Percentiles rank a stretch among this genome's conserved stretches.
Evolutionary conservation across 1,284 basidiomycete species (phyloP).

Genomic region (Afroboletus lepidellus): DNA sequence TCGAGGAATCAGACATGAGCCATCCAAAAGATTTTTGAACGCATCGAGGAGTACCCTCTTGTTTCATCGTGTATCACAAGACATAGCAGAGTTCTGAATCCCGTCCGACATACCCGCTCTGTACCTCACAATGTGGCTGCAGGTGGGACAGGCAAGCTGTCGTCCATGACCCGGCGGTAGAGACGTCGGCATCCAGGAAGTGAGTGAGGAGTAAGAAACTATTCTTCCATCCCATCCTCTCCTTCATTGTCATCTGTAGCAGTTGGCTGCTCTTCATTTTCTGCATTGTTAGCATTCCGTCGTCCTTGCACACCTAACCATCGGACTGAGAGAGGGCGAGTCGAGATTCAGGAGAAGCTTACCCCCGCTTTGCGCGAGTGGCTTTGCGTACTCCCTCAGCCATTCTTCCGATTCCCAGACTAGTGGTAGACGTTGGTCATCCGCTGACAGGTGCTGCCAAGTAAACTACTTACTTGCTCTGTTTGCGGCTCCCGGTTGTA

Average conservation of each 20-base stretch:
- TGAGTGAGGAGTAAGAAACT: constrained; percentile 10
- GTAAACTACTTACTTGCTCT: constrained; percentile 58
- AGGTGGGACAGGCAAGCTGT: background rate
- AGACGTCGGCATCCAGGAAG: background rate
- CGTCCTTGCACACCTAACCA: constrained; percentile 56
- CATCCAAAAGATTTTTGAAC: constrained; percentile 46
- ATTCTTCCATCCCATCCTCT: constrained; percentile 63
- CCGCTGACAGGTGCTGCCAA: background rate
- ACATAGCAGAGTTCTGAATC: constrained; percentile 2
- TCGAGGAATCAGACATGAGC: constrained; percentile 64
- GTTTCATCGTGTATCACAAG: constrained; percentile 13
- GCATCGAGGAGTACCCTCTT: background rate
- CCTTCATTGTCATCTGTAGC: constrained; percentile 32
- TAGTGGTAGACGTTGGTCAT: constrained; percentile 31
- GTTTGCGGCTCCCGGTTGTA: constrained; percentile 61
- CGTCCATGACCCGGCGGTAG: constrained; percentile 1
- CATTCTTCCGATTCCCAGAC: constrained; percentile 89
- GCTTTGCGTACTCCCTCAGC: constrained; percentile 71
- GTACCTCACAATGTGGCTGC: background rate
- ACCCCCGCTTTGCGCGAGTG: constrained; percentile 71
- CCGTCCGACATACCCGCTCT: background rate
- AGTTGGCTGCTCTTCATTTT: constrained; percentile 22
- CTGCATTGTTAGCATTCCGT: constrained; percentile 18
- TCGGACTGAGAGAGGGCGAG: constrained; percentile 11
- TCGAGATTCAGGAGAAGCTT: constrained; percentile 22